Base-by-base conservation (phyloP, 2,329 filamentous ascomycete genomes). In the Exophiala sp. region DNA sequence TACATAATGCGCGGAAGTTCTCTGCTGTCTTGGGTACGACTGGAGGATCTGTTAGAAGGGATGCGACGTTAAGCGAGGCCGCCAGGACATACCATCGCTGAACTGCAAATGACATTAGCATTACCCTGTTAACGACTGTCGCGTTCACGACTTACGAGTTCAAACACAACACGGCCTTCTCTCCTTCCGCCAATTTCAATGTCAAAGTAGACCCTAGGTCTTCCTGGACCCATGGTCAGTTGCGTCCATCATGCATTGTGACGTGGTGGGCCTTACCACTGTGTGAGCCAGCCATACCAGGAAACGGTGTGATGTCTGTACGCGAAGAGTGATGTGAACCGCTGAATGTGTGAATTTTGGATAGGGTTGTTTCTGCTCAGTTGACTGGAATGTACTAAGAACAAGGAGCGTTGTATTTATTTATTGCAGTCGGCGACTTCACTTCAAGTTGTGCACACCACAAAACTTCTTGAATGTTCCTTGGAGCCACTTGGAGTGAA, bases 1-100 rank as follows among this genome's bases (percentile, higher is more conserved):
- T 95, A 75, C 89, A 96, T 55, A 96, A 82, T 47, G 83, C 82
- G 64, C 90, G 88, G 78, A 97, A 97, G 78, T 97, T 97, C 64
- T 96, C 90, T 58, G 86, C 88, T 3, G 91, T 97, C 76, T 94
- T 95, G 65, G 91, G 91, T 16, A 95, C 90, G 54, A 94, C 77
- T 76, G 48, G 19, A 60, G 22, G 80, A 58, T 73, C 68, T n/a
- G 72, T 81, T 83, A 54, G 60, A 34, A 9, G 19, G 34, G 6
- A 23, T 21, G 24, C 24, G 24, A 35, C 22, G 30, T 23, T 13
- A 18, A 18, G 2, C 9, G 3, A 22, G 10, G 21, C 24, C 14
- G n/a, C 10, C 3, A 3, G 27, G 10, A 14, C 35, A 32, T 53
- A 60, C 50, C 52, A 53, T 57, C 59, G 27, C 53, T 60, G 48